phyloP scores from a whole-genome alignment of 768 basidiomycete species.

The Boletellus sp. region DNA sequence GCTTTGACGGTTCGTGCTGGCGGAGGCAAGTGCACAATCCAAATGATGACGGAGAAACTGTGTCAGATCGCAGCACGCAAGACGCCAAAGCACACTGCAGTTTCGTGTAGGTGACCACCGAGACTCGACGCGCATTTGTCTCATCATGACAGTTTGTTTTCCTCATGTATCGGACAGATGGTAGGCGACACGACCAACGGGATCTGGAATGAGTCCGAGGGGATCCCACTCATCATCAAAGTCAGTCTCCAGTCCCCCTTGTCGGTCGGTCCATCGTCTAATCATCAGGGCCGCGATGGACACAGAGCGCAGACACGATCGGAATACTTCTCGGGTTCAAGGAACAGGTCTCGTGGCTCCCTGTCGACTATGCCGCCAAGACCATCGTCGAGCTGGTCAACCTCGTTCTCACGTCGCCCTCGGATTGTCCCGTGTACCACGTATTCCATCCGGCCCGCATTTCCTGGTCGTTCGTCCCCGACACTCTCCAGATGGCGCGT shows the following conservation, averaged over 20 bases:
- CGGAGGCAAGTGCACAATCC: constrained; percentile 29
- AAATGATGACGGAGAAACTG: constrained; percentile 56
- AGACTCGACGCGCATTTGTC: too few species aligned
- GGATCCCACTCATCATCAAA: constrained; percentile 30
- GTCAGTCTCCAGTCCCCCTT: constrained; percentile 12
- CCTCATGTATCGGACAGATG: constrained; percentile 50
- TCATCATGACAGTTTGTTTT: too few species aligned
- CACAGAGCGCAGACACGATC: constrained; percentile 38
- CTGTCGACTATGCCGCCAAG: constrained; percentile 48
- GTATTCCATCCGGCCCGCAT: constrained; percentile 17
- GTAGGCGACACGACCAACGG: constrained; percentile 48
- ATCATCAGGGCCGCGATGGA: neutral
- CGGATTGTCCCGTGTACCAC: constrained; percentile 20
- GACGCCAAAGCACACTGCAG: constrained; percentile 20
- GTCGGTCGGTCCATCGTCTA: neutral
- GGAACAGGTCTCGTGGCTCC: constrained; percentile 45
- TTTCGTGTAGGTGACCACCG: constrained; percentile 19
- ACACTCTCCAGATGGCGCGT: constrained; percentile 34
- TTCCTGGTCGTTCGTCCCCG: constrained; percentile 40
- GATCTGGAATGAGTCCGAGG: constrained; percentile 54
- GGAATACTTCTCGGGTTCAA: constrained; percentile 33
- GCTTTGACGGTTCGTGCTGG: too few species aligned
- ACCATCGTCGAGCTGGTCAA: constrained; percentile 44
- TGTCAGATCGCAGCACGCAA: constrained; percentile 39
- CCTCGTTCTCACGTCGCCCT: neutral